Evolutionary conservation across 106 monocot genomes (phyloP), one percentile per base, ranked within the genome.

Genomic region (Phalaenopsis aphrodite): DNA sequence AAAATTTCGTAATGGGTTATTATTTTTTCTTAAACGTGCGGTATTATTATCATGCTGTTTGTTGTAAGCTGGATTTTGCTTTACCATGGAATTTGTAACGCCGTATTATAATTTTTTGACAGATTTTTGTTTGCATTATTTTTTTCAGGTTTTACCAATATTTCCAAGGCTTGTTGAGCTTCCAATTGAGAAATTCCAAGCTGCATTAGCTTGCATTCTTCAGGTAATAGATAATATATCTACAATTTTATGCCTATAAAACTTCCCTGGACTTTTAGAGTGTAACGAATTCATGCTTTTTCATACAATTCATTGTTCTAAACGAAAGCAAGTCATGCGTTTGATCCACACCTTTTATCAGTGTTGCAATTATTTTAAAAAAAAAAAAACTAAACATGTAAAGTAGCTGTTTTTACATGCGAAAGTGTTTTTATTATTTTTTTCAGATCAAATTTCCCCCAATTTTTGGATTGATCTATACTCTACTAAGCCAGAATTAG

Each of bases 181-280:
- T 82, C 91, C 94, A 24, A 71, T 89, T 49, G 94, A 94, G 43
- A 99, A 93, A 67, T 99, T 99, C 83, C 94, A 94, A 82, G 87
- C 85, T 42, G 98, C 94, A 72, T 86, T 99, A 68, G 98, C 94
- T 85, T 92, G 93, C 52, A 99, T 99, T 77, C 86, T 99, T 79
- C 95, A 99, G 98, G 98, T 95, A 83, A 72, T n/a, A 5, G 19
- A 41, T n/a, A n/a, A 79, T 3, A 45, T 4, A 79, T 72, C 47
- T n/a, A 65, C 39, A 30, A n/a, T 6, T 66, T 65, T 45, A 45
- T 79, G 65, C 11, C 67, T 79, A 18, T 65, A 17, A 18, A 79
- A 43, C 48, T 79, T 57, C 48, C 76, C 76, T 18, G 43, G 19
- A 46, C 42, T 42, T 8, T 21, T 79, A 65, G 9, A 42, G 74